Evolutionary conservation across 345 rosid species (phyloP).

Genomic region (Eucalyptus pumila): DNA sequence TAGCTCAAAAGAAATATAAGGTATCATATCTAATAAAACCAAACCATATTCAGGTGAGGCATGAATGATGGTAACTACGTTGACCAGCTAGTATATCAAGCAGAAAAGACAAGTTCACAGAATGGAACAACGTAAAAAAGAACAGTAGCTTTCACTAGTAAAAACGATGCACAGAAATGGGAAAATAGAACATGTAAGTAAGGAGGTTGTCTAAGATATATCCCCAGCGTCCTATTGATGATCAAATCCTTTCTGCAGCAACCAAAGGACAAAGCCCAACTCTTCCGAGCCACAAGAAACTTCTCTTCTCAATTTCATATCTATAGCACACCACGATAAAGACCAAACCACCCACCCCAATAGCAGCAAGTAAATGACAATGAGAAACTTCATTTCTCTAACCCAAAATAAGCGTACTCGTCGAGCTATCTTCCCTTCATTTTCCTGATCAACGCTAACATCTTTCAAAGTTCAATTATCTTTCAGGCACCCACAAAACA

Average conservation of each 20-base stretch:
- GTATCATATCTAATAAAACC: background rate
- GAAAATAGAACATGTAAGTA: background rate
- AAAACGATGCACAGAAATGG: background rate
- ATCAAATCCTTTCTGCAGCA: background rate
- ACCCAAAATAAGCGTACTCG: background rate
- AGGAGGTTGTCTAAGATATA: background rate
- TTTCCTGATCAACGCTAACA: background rate
- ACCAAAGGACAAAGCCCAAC: background rate
- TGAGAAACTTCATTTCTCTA: background rate
- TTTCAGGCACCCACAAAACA: background rate
- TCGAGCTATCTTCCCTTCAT: background rate
- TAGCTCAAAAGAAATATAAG: background rate
- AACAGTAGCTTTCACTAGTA: background rate
- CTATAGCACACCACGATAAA: background rate
- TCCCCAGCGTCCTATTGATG: background rate
- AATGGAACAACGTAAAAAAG: background rate
- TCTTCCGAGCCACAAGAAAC: background rate
- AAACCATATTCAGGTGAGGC: background rate
- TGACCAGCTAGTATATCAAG: background rate
- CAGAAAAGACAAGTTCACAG: background rate
- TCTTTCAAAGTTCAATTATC: background rate
- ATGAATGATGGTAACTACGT: background rate
- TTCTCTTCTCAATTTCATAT: background rate
- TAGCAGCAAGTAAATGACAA: background rate
- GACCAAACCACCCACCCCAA: background rate